Conservation (phyloP, 768 basidiomycete genomes). For the Suillus decipiens region DNA sequence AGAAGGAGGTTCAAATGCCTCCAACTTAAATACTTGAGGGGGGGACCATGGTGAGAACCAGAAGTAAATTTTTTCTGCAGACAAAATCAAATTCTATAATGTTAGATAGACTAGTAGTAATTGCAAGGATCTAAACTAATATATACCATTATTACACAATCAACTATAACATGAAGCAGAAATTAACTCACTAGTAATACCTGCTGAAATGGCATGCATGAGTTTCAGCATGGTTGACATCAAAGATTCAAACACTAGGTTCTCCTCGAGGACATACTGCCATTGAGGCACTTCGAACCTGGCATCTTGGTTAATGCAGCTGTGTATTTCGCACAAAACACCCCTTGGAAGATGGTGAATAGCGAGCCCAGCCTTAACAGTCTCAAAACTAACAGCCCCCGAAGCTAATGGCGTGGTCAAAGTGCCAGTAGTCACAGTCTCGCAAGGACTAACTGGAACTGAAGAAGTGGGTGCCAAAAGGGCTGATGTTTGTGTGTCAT, state of each 20-base stretch:
- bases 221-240: background rate
- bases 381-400: background rate
- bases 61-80: background rate
- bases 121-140: constrained; percentile 1
- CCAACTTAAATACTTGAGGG: background rate
- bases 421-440: too few species aligned
- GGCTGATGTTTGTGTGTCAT: background rate
- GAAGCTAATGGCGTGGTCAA: too few species aligned
- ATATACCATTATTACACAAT: background rate
- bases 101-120: background rate
- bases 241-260: background rate
- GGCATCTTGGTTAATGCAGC: background rate
- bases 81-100: background rate
- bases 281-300: background rate
- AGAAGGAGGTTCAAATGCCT: background rate
- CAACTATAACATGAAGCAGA: background rate
- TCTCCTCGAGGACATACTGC: background rate
- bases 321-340: background rate
- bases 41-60: background rate
- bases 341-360: background rate
- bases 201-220: background rate
- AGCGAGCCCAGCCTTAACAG: background rate
- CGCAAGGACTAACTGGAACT: background rate
- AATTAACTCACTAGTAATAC: background rate
- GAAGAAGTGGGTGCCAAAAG: background rate